Evolutionary conservation across 2,329 filamentous ascomycete genomes (phyloP).

Genomic region (Fusarium marasasianum): DNA sequence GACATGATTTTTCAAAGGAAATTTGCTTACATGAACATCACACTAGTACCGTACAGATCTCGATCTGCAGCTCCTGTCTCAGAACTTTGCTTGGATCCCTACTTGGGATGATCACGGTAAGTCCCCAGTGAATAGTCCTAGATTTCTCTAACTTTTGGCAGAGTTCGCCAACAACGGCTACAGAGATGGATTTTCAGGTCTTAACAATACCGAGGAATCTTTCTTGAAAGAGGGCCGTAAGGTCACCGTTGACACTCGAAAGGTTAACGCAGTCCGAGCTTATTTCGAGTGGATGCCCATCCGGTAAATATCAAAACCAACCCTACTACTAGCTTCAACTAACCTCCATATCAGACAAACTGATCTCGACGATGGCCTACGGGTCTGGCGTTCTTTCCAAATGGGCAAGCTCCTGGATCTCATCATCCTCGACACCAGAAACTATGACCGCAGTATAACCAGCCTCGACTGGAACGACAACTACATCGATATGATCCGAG

Average conservation of each 20-base stretch:
- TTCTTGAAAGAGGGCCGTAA: conserved; percentile 11
- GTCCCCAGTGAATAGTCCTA: accelerated
- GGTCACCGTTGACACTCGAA: conserved; percentile 75
- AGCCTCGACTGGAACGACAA: conserved; percentile 40
- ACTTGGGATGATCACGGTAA: conserved; percentile 49
- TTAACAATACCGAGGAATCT: conserved; percentile 61
- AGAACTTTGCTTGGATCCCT: conserved; percentile 56
- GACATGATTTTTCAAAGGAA: accelerated
- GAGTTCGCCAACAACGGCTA: conserved; percentile 73
- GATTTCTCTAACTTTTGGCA: background rate
- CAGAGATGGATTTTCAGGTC: conserved; percentile 65
- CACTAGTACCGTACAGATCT: conserved; percentile 52
- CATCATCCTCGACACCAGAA: conserved; percentile 74
- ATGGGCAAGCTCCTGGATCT: conserved; percentile 73
- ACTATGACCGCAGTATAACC: conserved; percentile 75
- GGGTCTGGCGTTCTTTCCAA: conserved; percentile 73
- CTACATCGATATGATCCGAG: conserved; percentile 57
- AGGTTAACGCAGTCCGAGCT: conserved; percentile 77
- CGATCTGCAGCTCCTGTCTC: conserved; percentile 53
- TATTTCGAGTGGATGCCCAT: conserved; percentile 70
- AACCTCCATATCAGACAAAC: conserved; percentile 13
- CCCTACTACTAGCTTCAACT: background rate
- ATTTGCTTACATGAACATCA: accelerated
- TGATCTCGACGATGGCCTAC: conserved; percentile 70
- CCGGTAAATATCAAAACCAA: conserved; percentile 52